Percentiles rank a stretch among this genome's conserved stretches.
phyloP scores from a whole-genome alignment of 331 rosid genomes.

The Rhamnella rubrinervis region DNA sequence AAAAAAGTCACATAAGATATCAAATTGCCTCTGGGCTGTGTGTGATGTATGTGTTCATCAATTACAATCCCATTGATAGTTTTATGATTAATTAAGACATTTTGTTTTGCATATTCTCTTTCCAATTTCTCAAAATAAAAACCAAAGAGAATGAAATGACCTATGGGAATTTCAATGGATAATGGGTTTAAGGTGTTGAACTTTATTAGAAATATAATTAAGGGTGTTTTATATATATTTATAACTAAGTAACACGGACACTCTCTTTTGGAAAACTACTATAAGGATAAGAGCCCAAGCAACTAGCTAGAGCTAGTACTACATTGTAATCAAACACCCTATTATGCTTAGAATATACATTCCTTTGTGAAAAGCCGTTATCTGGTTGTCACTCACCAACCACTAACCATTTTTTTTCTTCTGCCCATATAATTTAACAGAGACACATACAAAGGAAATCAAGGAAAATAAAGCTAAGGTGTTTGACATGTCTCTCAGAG shows the following conservation, averaged over 20 bases:
- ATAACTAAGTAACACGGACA: not conserved
- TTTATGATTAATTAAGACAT: too few relatives aligned
- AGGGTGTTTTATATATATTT: not conserved
- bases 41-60: too few relatives aligned
- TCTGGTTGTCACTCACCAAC: conserved; percentile 29
- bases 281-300: conserved; percentile 23
- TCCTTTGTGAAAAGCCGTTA: conserved; percentile 22
- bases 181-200: conserved; percentile 20
- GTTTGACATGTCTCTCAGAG: conserved; percentile 6
- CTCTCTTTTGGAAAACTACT: conserved; percentile 6
- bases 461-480: conserved; percentile 13
- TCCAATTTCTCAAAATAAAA: too few relatives aligned
- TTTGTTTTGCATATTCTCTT: too few relatives aligned
- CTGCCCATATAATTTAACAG: not conserved
- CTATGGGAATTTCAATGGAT: conserved; percentile 19
- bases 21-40: too few relatives aligned
- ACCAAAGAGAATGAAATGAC: conserved; percentile 14
- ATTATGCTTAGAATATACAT: conserved; percentile 9
- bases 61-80: too few relatives aligned
- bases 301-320: too few relatives aligned
- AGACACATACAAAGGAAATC: conserved; percentile 6
- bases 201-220: conserved; percentile 27
- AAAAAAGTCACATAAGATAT: too few relatives aligned
- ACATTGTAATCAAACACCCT: conserved; percentile 19
- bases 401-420: conserved; percentile 19